Base-by-base conservation (phyloP, 257 asterid species). In the Petunia axillaris region DNA sequence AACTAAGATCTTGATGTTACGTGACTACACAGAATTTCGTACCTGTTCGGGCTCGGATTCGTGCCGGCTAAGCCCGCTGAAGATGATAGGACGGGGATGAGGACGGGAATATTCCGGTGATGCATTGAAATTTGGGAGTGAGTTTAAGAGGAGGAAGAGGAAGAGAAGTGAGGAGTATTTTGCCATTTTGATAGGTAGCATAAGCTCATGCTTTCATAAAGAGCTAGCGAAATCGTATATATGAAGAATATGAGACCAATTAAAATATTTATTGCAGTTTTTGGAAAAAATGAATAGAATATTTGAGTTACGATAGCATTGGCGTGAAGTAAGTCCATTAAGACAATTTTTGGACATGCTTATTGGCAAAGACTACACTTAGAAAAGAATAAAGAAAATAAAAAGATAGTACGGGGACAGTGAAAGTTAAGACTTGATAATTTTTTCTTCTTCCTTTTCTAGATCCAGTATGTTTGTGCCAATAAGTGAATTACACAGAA, bases 11-110 rank as follows among this genome's bases (percentile, higher is more conserved):
- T 11, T 48, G 2, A 25, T 25, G 35, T 0, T 48, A 48, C 1
- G 1, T 48, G 35, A 35, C 3, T 2, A 35, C 25, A 25, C 25
- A 25, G 25, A 25, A 6, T 71, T 71, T 10, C 46, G 11, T 16
- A 93, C 97, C 95, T 93, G 97, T 82, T 93, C 87, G 71, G 98
- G 96, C 8, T 87, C 93, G 2, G 97, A 89, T 43, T 90, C 88
- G 0, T 94, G 60, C 43, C 92, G 81, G 40, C 16, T 54, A 64
- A 85, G 90, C 35, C 77, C 36, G 59, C 85, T 84, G 82, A 62
- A 70, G 85, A 90, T 41, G 84, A 88, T 85, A 0, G 87, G 90
- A 48, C 93, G 95, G 11, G 95, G 88, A 58, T 6, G 74, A 16
- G 97, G 95, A 11, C 98, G 98, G 83, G 82, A 82, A 81, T 90